Base-by-base conservation (phyloP, 2,329 filamentous ascomycete genomes). In the Cercospora janseana region DNA sequence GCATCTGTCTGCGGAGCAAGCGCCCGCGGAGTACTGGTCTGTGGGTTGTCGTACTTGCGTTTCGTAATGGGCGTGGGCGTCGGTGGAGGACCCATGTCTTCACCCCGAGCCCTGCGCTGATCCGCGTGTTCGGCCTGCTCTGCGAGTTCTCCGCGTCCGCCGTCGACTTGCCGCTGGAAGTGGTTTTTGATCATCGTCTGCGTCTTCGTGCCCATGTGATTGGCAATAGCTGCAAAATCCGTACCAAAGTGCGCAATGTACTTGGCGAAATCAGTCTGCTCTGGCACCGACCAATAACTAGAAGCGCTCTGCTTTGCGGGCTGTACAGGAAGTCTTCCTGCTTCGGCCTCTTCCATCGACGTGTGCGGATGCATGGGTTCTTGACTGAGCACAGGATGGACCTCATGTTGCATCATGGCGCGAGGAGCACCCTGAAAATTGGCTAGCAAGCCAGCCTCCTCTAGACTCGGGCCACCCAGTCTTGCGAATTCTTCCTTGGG, bases 201-300 rank as follows among this genome's bases (percentile, higher is more conserved):
- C 13, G 88, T 92, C 70, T 92, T 92, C 4, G 87, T 88, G 42
- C 85, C 84, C 85, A 93, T 90, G 61, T 88, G 82, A 44, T 76
- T 76, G 31, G 88, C 85, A 68, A 92, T 92, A 4, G 79, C 80
- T 41, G 74, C 73, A 81, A 87, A 93, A 65, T 93, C 87, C 12
- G 85, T 88, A 51, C 88, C 88, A 70, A 89, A 92, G 47, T 88
- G 79, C 43, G 76, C 79, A 38, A 93, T 75, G 51, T 89, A 76
- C 49, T 77, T 79, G 27, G 85, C 83, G 68, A 93, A 93, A 62
- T 91, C 87, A 38, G 79, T 85, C 47, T 85, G 79, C 70, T 93
- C 88, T 1, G 85, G 86, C 16, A 92, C 87, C 62, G 87, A 92
- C 88, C 88, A 93, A 67, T 93, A 93, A 68, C 87, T 92, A 1